Percentiles rank a stretch among this genome's conserved stretches.
These are phyloP conservation scores for Ustilago loliicola DNA, from an alignment of 1,284 basidiomycete species.

Conservation along the genomic window DNA sequence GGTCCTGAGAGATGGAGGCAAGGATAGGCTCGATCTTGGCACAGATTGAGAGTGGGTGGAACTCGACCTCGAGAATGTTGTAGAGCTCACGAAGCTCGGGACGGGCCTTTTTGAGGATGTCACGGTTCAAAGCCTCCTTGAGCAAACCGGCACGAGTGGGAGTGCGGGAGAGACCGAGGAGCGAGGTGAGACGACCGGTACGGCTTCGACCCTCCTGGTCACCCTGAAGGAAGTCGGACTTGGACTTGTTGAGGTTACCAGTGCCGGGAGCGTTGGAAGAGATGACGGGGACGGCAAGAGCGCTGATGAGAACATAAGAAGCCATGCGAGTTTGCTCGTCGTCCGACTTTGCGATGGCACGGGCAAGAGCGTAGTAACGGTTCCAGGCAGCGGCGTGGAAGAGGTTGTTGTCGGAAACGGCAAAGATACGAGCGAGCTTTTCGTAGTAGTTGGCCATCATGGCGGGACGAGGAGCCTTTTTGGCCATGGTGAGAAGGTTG, in stretches of 20 bases:
- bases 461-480: slow-evolving; percentile 87
- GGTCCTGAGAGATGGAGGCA: slow-evolving; percentile 69
- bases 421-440: slow-evolving; percentile 95
- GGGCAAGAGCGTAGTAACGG: slow-evolving; percentile 76
- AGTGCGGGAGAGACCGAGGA: slow-evolving; percentile 86
- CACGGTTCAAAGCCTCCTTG: slow-evolving; percentile 75
- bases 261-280: slow-evolving; percentile 73
- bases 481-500: slow-evolving; percentile 88
- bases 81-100: slow-evolving; percentile 87
- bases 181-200: slow-evolving; percentile 82
- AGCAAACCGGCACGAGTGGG: slow-evolving; percentile 89
- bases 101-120: slow-evolving; percentile 84
- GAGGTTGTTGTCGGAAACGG: slow-evolving; percentile 85
- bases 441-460: slow-evolving; percentile 99
- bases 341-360: slow-evolving; percentile 72
- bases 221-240: slow-evolving; percentile 76
- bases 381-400: slow-evolving; percentile 98
- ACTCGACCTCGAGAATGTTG: slow-evolving; percentile 90
- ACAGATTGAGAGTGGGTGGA: slow-evolving; percentile 93
- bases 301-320: slow-evolving; percentile 90
- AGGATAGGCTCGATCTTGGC: slow-evolving; percentile 86
- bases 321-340: slow-evolving; percentile 86
- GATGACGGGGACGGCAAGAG: slow-evolving; percentile 92
- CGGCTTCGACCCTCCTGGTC: slow-evolving; percentile 74
- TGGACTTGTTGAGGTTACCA: slow-evolving; percentile 74